Evolutionary conservation across 306 rosid species (phyloP).

Genomic region (Casuarina equisetifolia): DNA sequence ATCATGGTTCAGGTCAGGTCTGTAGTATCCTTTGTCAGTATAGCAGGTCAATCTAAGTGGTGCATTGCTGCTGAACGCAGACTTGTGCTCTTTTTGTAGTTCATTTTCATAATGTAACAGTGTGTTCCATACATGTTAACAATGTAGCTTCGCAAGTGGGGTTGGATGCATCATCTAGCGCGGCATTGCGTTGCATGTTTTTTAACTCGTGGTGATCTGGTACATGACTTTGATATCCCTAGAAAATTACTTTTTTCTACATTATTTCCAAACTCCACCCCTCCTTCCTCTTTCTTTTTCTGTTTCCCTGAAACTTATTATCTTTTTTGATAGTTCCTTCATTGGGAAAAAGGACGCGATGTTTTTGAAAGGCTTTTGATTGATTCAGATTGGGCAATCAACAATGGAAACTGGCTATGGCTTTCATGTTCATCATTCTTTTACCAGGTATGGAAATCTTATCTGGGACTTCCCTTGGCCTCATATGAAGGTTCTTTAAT

Average conservation of each 20-base stretch:
- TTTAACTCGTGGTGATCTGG: constrained; percentile 95
- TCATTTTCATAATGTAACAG: constrained; percentile 11
- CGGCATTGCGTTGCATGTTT: constrained; percentile 93
- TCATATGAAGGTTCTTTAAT: background rate
- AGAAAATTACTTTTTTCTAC: background rate
- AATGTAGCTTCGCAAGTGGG: constrained; percentile 86
- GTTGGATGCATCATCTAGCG: constrained; percentile 99
- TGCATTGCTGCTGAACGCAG: constrained; percentile 2
- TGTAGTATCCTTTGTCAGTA: constrained; percentile 23
- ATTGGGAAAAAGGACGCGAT: constrained; percentile 96
- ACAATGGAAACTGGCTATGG: constrained; percentile 97
- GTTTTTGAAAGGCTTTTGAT: constrained; percentile 92
- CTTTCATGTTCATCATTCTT: constrained; percentile 92
- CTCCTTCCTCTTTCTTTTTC: background rate
- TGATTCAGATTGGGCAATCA: constrained; percentile 97
- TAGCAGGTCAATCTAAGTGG: constrained; percentile 14
- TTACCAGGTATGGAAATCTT: constrained; percentile 64
- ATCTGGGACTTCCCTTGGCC: constrained; percentile 1
- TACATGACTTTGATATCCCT: constrained; percentile 25
- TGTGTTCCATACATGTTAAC: constrained; percentile 6
- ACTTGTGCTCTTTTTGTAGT: background rate
- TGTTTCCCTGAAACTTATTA: constrained; percentile 22
- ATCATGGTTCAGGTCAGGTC: constrained; percentile 80
- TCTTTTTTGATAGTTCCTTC: constrained; percentile 61
- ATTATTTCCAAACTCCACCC: background rate